Evolutionary conservation across 768 basidiomycete genomes (phyloP).

Genomic region (Pisolithus marmoratus): DNA sequence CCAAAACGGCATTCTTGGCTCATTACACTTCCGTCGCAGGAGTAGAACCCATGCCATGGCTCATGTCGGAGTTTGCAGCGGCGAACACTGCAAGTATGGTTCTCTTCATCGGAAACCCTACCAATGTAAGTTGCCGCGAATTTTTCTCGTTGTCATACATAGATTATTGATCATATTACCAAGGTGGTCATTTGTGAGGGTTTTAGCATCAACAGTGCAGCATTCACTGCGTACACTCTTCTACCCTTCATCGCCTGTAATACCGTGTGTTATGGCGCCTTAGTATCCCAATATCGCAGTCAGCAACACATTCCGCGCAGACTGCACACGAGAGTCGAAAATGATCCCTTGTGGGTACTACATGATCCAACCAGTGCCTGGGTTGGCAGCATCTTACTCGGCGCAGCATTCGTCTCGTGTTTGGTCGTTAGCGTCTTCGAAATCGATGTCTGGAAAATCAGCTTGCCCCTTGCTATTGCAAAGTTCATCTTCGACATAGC

Average conservation of each 20-base stretch:
- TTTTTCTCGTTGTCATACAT: neutral
- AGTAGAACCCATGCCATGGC: slow-evolving; percentile 55
- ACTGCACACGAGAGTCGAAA: slow-evolving; percentile 31
- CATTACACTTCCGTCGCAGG: slow-evolving; percentile 69
- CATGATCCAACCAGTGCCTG: slow-evolving; percentile 69
- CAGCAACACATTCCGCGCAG: slow-evolving; percentile 47
- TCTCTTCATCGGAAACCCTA: slow-evolving; percentile 84
- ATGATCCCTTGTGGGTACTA: slow-evolving; percentile 56
- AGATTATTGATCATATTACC: neutral
- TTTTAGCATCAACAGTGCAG: slow-evolving; percentile 69
- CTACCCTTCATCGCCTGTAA: slow-evolving; percentile 70
- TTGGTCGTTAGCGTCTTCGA: slow-evolving; percentile 72
- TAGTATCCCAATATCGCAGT: slow-evolving; percentile 54
- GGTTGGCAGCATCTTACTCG: slow-evolving; percentile 65
- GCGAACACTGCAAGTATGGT: slow-evolving; percentile 77
- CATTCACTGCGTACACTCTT: slow-evolving; percentile 78
- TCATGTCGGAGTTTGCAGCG: slow-evolving; percentile 71
- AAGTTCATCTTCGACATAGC: slow-evolving; percentile 66
- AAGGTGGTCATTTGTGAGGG: slow-evolving; percentile 80
- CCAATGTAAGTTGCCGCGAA: slow-evolving; percentile 47
- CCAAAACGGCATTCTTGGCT: slow-evolving; percentile 84
- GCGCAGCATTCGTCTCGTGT: slow-evolving; percentile 61
- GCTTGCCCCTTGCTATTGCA: slow-evolving; percentile 68
- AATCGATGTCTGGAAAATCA: slow-evolving; percentile 81
- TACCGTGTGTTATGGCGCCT: slow-evolving; percentile 54